Conservation (phyloP, 2,329 filamentous ascomycete genomes). For the Apiospora arundinis region DNA sequence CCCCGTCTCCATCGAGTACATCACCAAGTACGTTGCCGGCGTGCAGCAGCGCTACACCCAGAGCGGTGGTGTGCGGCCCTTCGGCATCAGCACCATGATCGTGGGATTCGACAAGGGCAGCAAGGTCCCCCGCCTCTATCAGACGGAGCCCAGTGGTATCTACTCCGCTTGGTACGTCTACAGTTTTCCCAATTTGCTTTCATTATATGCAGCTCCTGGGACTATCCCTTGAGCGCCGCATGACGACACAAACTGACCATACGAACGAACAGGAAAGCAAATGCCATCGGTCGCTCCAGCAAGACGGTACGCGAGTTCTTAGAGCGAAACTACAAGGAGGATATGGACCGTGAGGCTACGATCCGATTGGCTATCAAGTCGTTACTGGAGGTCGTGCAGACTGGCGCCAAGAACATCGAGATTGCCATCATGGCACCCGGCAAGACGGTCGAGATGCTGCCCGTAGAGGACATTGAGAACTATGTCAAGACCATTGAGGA, state of each 20-base stretch:
- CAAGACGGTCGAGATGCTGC: slow-evolving; percentile 89
- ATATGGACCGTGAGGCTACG: slow-evolving; percentile 94
- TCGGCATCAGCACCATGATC: slow-evolving; percentile 96
- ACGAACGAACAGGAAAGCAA: slow-evolving; percentile 80
- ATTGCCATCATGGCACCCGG: slow-evolving; percentile 97
- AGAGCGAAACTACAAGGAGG: slow-evolving; percentile 98
- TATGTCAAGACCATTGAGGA: slow-evolving; percentile 99
- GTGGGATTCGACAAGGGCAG: slow-evolving; percentile 98
- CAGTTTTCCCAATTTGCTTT: not conserved
- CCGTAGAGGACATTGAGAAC: slow-evolving; percentile 92
- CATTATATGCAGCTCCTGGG: not conserved
- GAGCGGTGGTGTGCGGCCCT: slow-evolving; percentile 97
- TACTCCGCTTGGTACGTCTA: slow-evolving; percentile 92
- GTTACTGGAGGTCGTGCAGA: slow-evolving; percentile 96
- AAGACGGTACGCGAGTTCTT: slow-evolving; percentile 99
- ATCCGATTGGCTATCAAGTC: slow-evolving; percentile 99
- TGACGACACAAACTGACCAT: slow-evolving; percentile 23
- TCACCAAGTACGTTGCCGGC: slow-evolving; percentile 97
- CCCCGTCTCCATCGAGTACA: slow-evolving; percentile 97
- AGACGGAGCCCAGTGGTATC: slow-evolving; percentile 99
- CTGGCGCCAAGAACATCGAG: slow-evolving; percentile 99
- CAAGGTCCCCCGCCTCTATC: slow-evolving; percentile 87
- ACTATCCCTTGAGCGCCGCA: too few relatives aligned
- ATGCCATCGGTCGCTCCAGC: slow-evolving; percentile 96
- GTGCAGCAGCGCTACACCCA: slow-evolving; percentile 99